These are phyloP conservation scores for Tolypocladium paradoxum DNA, from an alignment of 2,329 filamentous ascomycete genomes.

Conservation along the genomic window DNA sequence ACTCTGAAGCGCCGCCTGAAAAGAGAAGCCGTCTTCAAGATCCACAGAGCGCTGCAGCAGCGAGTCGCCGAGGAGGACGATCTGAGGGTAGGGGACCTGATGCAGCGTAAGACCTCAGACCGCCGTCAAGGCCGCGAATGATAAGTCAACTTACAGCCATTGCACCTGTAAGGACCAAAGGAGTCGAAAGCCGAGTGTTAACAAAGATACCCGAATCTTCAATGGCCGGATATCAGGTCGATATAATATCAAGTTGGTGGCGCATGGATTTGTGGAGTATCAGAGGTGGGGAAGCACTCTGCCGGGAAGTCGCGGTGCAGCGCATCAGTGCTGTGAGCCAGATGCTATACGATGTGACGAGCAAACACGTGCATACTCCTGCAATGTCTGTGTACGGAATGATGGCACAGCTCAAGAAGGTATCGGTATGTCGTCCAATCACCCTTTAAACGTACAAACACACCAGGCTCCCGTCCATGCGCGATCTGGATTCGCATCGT, in stretches of 20 bases:
- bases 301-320: neutral
- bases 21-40: constrained; percentile 58
- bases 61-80: constrained; percentile 84
- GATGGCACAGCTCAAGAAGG: no score
- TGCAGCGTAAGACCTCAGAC: neutral
- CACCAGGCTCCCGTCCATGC: no score
- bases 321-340: neutral
- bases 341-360: neutral
- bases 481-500: neutral
- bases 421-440: neutral
- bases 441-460: neutral
- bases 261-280: neutral
- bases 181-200: neutral
- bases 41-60: constrained; percentile 62
- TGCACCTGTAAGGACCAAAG: neutral
- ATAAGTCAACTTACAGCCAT: constrained; percentile 11
- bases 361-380: neutral
- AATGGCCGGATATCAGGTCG: neutral
- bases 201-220: neutral
- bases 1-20: constrained; percentile 59
- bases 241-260: neutral
- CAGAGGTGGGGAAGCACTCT: neutral
- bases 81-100: constrained; percentile 54
- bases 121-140: neutral
- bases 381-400: neutral